phyloP scores from a whole-genome alignment of 345 rosid genomes.

The Stellera chamaejasme region DNA sequence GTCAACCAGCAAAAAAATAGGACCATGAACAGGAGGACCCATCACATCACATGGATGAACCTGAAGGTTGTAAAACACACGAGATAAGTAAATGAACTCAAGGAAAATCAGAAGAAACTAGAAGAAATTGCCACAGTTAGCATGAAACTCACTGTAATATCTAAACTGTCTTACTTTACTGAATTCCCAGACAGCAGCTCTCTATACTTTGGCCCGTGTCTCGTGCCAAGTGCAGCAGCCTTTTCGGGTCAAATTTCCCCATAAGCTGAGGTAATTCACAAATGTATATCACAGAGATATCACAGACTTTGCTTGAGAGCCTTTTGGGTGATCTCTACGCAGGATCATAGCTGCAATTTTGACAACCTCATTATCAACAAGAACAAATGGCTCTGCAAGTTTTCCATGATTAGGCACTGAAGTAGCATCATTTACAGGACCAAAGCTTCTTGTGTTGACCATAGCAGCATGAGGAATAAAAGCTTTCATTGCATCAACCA shows the following conservation, averaged over 20 bases:
- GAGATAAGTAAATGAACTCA: no score
- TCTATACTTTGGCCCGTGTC: conserved; percentile 74
- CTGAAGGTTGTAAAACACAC: conserved; percentile 20
- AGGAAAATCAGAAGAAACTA: not conserved
- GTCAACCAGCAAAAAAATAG: conserved; percentile 75
- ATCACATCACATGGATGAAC: conserved; percentile 95
- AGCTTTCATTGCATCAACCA: conserved; percentile 89
- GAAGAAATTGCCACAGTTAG: conserved; percentile 5
- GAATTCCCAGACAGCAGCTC: conserved; percentile 76
- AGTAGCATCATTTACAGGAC: conserved; percentile 37
- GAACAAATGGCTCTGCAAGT: conserved; percentile 41
- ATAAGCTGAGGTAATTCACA: conserved; percentile 81
- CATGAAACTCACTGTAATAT: conserved; percentile 54
- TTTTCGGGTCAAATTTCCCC: conserved; percentile 76
- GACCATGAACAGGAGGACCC: conserved; percentile 93
- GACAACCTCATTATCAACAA: conserved; percentile 70
- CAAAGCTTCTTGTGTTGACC: conserved; percentile 88
- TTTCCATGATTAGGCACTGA: conserved; percentile 25
- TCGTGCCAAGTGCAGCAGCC: conserved; percentile 75
- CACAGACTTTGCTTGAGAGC: conserved; percentile 42
- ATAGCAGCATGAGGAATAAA: conserved; percentile 94
- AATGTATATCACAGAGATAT: conserved; percentile 73
- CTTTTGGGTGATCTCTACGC: conserved; percentile 29
- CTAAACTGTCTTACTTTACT: conserved; percentile 59
- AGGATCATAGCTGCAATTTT: conserved; percentile 75